Evolutionary conservation across 805 yeast species (phyloP), one percentile per base, ranked within the genome.

Genomic region (Saccharomycopsis sp.): DNA sequence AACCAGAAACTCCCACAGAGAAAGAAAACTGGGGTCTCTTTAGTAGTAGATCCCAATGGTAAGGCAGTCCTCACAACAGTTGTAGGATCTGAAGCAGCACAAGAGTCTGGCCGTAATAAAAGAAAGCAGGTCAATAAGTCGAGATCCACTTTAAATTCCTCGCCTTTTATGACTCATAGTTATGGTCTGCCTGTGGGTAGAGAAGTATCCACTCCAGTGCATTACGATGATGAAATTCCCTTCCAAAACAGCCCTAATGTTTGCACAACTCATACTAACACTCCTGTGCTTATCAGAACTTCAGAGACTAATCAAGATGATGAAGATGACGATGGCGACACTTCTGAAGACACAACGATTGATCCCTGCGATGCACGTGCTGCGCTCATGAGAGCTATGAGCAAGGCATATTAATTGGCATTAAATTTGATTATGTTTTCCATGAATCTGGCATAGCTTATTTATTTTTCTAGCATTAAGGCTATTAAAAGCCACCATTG

Each of bases 361-460:
- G 63, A 60, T 2, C 52, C 56, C 5, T 55, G 58, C 20, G 63
- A 60, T 50, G 63, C 63, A 14, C 35, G 63, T 25, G 54, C 50
- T 5, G 63, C 63, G 9, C 49, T 60, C 17, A 57, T 57, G 59
- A 55, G 51, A 42, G 56, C 54, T 15, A 47, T 58, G 23, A 35
- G 42, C 42, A 56, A 52, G 52, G 41, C 38, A 24, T 53, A 56
- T 23, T 50, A 35, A 35, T 14, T 14, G 14, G 14, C 41, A n/a
- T n/a, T n/a, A n/a, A n/a, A n/a, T n/a, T n/a, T n/a, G n/a, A n/a
- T n/a, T n/a, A n/a, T n/a, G n/a, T n/a, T n/a, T n/a, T n/a, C n/a
- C n/a, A n/a, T n/a, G n/a, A n/a, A n/a, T n/a, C n/a, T n/a, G n/a
- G n/a, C n/a, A n/a, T n/a, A n/a, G n/a, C n/a, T n/a, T n/a, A n/a